A percentile compares a stretch with the other conserved stretches of the same genome.
phyloP scores from a whole-genome alignment of 768 basidiomycete species.

The Boletus rex-veris region DNA sequence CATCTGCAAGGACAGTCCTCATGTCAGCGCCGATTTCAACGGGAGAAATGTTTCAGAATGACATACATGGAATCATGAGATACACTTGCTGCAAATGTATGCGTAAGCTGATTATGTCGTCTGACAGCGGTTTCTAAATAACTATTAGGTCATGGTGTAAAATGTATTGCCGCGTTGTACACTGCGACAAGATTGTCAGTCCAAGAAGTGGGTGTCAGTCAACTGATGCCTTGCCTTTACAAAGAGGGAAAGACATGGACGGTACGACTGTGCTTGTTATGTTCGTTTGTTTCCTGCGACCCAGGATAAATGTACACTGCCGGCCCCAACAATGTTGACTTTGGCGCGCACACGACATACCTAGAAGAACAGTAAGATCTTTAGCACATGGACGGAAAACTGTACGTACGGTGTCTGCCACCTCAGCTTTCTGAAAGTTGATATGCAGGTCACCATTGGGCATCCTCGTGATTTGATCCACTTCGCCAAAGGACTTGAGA shows the following conservation, averaged over 20 bases:
- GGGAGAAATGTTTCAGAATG: neutral
- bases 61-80: slow-evolving; percentile 26
- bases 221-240: slow-evolving; percentile 21
- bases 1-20: slow-evolving; percentile 16
- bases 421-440: slow-evolving; percentile 69
- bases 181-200: slow-evolving; percentile 18
- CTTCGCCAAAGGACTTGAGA: slow-evolving; percentile 66
- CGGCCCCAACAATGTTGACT: slow-evolving; percentile 70
- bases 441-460: slow-evolving; percentile 78
- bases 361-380: slow-evolving; percentile 34
- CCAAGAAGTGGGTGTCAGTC: neutral
- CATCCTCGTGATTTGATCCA: slow-evolving; percentile 68
- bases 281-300: slow-evolving; percentile 49
- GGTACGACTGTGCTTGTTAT: slow-evolving; percentile 7
- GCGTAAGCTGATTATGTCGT: slow-evolving; percentile 27
- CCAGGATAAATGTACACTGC: slow-evolving; percentile 79
- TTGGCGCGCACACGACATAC: slow-evolving; percentile 76
- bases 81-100: slow-evolving; percentile 29
- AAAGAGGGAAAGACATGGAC: slow-evolving; percentile 11
- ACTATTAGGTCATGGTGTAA: slow-evolving; percentile 24
- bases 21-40: neutral
- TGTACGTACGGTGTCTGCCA: slow-evolving; percentile 69
- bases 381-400: neutral
- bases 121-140: slow-evolving; percentile 23
- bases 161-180: slow-evolving; percentile 26